Evolutionary conservation across 257 asterid genomes (phyloP).

Genomic region (Capsicum rhomboideum): DNA sequence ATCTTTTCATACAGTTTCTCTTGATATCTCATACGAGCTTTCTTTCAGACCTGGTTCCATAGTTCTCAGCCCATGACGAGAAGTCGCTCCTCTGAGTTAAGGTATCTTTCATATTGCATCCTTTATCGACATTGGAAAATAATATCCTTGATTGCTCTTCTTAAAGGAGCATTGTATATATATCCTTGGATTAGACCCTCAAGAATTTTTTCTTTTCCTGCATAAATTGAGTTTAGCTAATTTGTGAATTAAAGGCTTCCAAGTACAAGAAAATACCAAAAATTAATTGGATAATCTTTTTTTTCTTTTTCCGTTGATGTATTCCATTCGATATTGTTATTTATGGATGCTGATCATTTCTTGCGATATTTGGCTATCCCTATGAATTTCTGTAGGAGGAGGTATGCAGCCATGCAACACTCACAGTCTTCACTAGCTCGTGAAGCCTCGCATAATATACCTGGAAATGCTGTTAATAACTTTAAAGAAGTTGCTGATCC

Average conservation of each 20-base stretch:
- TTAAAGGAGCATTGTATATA: background rate
- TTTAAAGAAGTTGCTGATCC: constrained; percentile 16
- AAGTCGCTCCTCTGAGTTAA: constrained; percentile 61
- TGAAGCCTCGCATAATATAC: constrained; percentile 41
- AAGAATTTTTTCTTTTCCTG: background rate
- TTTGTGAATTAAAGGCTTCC: background rate
- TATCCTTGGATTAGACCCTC: background rate
- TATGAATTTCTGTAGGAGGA: constrained; percentile 43
- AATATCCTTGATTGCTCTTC: background rate
- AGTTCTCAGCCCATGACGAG: constrained; percentile 92
- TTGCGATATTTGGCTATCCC: background rate
- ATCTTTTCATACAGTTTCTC: background rate
- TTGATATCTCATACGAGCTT: constrained; percentile 6
- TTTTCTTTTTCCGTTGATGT: background rate
- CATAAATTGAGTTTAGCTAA: background rate
- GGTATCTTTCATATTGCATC: constrained; percentile 29
- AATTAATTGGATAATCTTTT: background rate
- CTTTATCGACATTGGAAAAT: background rate
- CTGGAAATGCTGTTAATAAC: constrained; percentile 27
- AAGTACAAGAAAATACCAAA: background rate
- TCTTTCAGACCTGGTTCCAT: constrained; percentile 75
- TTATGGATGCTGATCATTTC: background rate
- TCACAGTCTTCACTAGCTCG: constrained; percentile 40
- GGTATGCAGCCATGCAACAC: constrained; percentile 70
- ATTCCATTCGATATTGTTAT: background rate